Evolutionary conservation across 805 yeast species (phyloP), one percentile per base, ranked within the genome.

Genomic region (Yamadazyma nakazawae): DNA sequence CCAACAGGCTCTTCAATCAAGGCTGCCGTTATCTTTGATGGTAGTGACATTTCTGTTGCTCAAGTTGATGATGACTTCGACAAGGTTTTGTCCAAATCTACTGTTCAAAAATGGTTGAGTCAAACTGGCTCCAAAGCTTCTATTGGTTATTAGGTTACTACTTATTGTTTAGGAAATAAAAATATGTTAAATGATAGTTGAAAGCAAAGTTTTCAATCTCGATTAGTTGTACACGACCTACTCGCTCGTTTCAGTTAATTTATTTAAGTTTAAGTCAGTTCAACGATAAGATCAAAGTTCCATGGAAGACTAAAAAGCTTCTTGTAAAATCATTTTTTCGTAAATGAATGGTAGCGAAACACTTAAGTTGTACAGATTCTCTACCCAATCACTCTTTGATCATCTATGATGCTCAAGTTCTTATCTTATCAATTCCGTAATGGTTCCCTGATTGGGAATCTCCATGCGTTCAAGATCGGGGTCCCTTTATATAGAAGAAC

Each of bases 11-110:
- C 81, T 17, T 73, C 95, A 37, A 72, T 89, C 75, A 89, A 88
- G 76, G 97, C 94, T 61, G 98, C 96, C 55, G 97, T 80, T 50
- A 72, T 94, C 61, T 92, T 94, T 71, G 57, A 58, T 43, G 72
- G 78, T 54, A 70, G 67, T 37, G 74, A 78, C 50, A 75, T 89
- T 55, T 78, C 80, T 60, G 67, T 88, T 59, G 79, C 80, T 52
- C 70, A 75, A 52, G 79, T 90, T 46, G 84, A 80, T 59, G 81
- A 75, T 57, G 60, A 79, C 39, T 73, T 90, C 54, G 77, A 74
- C 57, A 59, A 76, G 32, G 70, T 55, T n/a, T 62, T 64, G 53
- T 46, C 56, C 40, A 46, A 60, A 34, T 54, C 66, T 51, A 80
- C 84, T 43, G 88, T 89, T 48, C 53, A 63, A 40, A 48, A 60